Base-by-base conservation (phyloP, 441 rosid genomes). In the Kokia cookei region DNA sequence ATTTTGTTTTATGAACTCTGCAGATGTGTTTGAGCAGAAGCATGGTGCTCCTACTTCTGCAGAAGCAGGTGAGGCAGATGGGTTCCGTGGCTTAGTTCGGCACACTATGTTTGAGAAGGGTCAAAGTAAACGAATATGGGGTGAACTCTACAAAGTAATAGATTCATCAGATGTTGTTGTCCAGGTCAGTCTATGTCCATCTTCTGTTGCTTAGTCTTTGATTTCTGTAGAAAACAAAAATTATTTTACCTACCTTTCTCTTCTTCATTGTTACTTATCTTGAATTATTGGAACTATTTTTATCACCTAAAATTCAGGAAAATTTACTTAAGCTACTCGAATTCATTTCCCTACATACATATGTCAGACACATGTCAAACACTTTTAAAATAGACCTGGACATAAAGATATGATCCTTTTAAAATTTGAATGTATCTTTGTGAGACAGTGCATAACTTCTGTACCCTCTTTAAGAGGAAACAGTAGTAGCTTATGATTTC, bases 51-150 rank as follows among this genome's bases (percentile, higher is more conserved):
- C 76, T 71, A 68, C 78, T 50, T 77, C 83, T 81, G 82, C 78
- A 24, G 93, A 84, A 80, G 91, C 79, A 72, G 81, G 54, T 78
- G 97, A 89, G 74, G 93, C 1, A 71, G 98, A 93, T 71, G 96
- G 97, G 73, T 80, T 89, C 74, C 89, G 94, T 82, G 98, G 93
- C 71, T 83, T 96, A 75, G 98, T 93, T 62, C 90, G 97, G 66
- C 97, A 93, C 78, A 92, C 86, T 1, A 96, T 96, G 98, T 96
- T 96, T 85, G 98, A 96, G 79, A 96, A 93, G 82, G 99, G 97
- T 61, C 97, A 96, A 82, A 96, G 98, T 53, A 96, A 96, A 79
- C 96, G 97, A 68, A 91, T 96, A 80, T 93, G 99, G 98, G 97
- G 97, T 67, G 98, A 96, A 80, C 96, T 96, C 57, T 96, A 96